Evolutionary conservation across 208 protist genomes (phyloP).

Genomic region (Leishmania arabica): DNA sequence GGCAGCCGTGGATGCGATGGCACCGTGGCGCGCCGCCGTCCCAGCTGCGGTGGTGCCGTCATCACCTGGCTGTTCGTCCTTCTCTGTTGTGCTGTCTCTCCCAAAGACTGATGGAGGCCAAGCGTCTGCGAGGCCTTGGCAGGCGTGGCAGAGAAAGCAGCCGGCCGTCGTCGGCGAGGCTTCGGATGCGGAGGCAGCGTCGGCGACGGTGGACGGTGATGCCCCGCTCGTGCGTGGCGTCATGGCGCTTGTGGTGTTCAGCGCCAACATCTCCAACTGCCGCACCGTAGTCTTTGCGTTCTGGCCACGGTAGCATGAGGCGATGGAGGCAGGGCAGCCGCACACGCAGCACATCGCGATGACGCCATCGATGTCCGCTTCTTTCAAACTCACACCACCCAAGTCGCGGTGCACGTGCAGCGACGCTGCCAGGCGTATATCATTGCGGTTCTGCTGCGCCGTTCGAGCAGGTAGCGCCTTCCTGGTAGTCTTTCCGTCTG

Average conservation of each 20-base stretch:
- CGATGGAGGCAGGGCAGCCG: slow-evolving; percentile 16
- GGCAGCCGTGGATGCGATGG: neutral
- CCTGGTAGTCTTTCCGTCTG: neutral
- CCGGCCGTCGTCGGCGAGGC: neutral
- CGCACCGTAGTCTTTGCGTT: neutral
- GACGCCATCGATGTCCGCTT: neutral
- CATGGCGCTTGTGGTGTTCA: neutral
- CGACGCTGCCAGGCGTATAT: slow-evolving; percentile 7
- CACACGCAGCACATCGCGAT: slow-evolving; percentile 33
- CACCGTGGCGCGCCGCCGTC: neutral
- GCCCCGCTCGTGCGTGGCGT: too few species aligned
- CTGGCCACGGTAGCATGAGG: neutral
- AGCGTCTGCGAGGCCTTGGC: slow-evolving; percentile 13
- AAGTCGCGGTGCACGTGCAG: slow-evolving; percentile 6
- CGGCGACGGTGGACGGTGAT: neutral
- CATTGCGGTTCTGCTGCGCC: slow-evolving; percentile 35
- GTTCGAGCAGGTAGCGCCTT: slow-evolving; percentile 28
- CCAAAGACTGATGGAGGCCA: slow-evolving; percentile 19
- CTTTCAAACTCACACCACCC: neutral
- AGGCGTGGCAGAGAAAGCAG: slow-evolving; percentile 30
- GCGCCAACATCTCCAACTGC: neutral
- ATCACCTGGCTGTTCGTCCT: too few species aligned
- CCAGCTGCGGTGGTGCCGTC: neutral
- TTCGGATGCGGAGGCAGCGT: neutral
- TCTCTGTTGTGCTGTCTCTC: neutral